Base-by-base conservation (phyloP, 208 protist genomes). In the Eutreptiella sp. region DNA sequence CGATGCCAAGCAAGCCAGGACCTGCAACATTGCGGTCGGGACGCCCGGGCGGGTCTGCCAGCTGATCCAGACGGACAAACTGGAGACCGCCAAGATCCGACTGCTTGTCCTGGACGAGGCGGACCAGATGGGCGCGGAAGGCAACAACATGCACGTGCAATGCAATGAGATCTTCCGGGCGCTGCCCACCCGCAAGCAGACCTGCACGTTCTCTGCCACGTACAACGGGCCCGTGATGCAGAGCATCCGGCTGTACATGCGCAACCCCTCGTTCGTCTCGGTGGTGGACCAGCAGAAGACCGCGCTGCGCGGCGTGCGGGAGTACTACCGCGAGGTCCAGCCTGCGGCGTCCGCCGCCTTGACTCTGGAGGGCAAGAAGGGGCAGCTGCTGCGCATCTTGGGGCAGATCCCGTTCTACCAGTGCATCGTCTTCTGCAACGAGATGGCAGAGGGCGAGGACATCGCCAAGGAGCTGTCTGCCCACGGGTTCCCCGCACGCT, bases 121-220 rank as follows among this genome's bases (percentile, higher is more conserved):
- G 31, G 50, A 57, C 36, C 31, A 24, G 9, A 16, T 57, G 50
- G n/a, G 33, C 36, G 50, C 36, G 14, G 7, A 42, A 24, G 23
- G 33, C 31, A 57, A 57, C 36, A 53, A 9, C 31, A 16, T 57
- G 50, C 31, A 53, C 36, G 50, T 19, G 14, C 9, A 42, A 24
- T n/a, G 33, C 31, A 57, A 57, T 26, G 23, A 9, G n/a, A 57
- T 57, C 31, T 57, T 41, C 50, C 14, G 29, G 39, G 36, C 36
- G 11, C 50, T 57, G 16, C 50, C 50, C 31, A 33, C 33, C 31
- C 14, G 50, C 21, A 57, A 57, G 50, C 50, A 57, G 28, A 33
- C 39, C n/a, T 57, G 50, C 36, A 57, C 50, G 26, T 57, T 42
- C 28, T 57, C 50, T 9, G 50, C 50, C 14, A 57, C 50, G n/a